Evolutionary conservation across 2,329 filamentous ascomycete genomes (phyloP), one percentile per base, ranked within the genome.

Genomic region (Colletotrichum euphorbiae): DNA sequence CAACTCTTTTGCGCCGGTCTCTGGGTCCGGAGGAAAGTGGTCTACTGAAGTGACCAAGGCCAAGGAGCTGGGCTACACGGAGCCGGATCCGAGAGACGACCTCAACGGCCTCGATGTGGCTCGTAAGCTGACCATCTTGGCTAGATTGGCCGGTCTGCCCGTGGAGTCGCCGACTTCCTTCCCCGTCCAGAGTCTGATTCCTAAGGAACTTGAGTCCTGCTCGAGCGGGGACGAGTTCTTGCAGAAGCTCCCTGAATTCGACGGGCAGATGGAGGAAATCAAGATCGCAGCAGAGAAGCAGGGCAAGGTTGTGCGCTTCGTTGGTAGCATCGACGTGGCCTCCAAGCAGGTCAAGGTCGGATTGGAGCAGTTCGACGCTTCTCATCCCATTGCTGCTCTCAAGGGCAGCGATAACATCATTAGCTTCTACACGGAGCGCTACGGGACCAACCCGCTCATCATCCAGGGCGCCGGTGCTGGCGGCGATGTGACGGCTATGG

Each of bases 401-500:
- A 97, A 97, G 87, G 96, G 96, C 40, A 98, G 94, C 79, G 96
- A 98, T 79, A 99, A 99, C 84, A 97, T 99, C 78, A 97, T 99
- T 77, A 97, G 91, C 84, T 98, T 99, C 85, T 97, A 98, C 82
- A 99, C 96, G 6, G 92, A 97, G 85, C 88, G 96, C 75, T 99
- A 99, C 77, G 94, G 94, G 67, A 87, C 85, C 77, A 97, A 95
- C 80, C 94, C 96, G 48, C 84, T 99, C 71, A 97, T 98, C 77
- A 89, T 99, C 71, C 95, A 98, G 83, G 96, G 96, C 68, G 94
- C 93, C 40, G 96, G 94, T 69, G 96, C 96, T 28, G 96, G 96
- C 74, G 94, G 93, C 71, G 94, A 98, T 50, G 94, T 98, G 60
- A 99, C 96, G 38, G 96, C 96, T 31, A 98, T 98, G 95, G 96